phyloP scores from a whole-genome alignment of 345 rosid species.

The Euphorbia peplus region DNA sequence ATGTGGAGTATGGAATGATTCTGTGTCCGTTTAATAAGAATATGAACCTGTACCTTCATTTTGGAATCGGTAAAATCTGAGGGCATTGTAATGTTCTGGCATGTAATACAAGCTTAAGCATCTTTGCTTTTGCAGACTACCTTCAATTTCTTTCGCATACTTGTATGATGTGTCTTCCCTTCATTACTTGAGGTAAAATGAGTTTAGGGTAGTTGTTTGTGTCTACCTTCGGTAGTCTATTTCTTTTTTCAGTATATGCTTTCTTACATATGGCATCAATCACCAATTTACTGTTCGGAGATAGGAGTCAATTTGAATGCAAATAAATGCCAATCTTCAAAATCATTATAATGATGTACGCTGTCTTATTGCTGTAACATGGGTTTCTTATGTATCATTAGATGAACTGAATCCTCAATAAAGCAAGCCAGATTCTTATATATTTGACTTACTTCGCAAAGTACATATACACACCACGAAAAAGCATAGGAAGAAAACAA shows the following conservation, averaged over 20 bases:
- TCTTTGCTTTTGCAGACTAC: neutral
- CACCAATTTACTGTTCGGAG: neutral
- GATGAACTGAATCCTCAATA: neutral
- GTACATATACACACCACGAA: neutral
- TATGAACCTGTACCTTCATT: neutral
- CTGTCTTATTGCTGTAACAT: neutral
- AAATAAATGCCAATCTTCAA: neutral
- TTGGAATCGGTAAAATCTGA: neutral
- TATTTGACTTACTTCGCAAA: neutral
- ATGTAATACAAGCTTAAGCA: neutral
- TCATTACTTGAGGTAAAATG: neutral
- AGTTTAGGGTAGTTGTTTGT: neutral
- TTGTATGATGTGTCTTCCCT: neutral
- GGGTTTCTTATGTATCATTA: neutral
- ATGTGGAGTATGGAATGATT: neutral
- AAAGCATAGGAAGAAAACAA: neutral
- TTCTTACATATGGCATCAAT: neutral
- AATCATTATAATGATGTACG: neutral
- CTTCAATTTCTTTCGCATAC: neutral
- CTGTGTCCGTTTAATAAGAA: neutral
- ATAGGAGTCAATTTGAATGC: neutral
- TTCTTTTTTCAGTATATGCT: neutral
- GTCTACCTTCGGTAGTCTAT: neutral
- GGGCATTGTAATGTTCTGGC: neutral
- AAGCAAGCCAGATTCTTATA: neutral